Percentiles rank a stretch among this genome's conserved stretches.
Conservation (phyloP, 441 rosid species). For the Rhodomyrtus psidioides region DNA sequence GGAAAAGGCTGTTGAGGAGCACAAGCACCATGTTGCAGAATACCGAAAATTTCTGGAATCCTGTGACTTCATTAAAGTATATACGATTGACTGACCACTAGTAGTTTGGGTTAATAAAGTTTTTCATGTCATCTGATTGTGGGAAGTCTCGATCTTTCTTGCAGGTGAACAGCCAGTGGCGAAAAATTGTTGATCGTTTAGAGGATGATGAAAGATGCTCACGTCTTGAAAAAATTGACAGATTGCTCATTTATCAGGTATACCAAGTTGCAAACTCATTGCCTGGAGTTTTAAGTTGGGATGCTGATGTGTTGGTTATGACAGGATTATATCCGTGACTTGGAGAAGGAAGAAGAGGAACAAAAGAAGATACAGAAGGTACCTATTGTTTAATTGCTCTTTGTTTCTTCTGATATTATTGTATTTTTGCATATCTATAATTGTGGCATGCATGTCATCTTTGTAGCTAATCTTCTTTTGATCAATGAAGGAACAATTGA, state of each 20-base stretch:
- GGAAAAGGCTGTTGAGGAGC: constrained; percentile 86
- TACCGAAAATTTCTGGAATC: constrained; percentile 70
- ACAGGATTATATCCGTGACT: constrained; percentile 85
- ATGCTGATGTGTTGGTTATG: constrained; percentile 16
- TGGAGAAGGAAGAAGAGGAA: constrained; percentile 93
- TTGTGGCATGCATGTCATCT: not conserved
- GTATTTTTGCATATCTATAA: not conserved
- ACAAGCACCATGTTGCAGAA: constrained; percentile 53
- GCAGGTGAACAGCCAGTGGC: constrained; percentile 88
- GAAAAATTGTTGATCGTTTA: constrained; percentile 81
- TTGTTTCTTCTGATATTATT: not conserved
- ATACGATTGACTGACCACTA: not conserved
- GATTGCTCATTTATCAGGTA: constrained; percentile 79
- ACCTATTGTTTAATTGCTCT: constrained; percentile 6
- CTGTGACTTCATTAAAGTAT: constrained; percentile 85
- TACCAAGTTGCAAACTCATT: not conserved
- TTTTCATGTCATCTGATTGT: not conserved
- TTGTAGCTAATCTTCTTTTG: constrained; percentile 7
- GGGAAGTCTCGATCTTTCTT: constrained; percentile 11
- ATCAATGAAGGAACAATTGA: constrained; percentile 64
- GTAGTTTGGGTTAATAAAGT: not conserved
- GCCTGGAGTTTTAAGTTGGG: not conserved
- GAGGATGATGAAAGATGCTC: constrained; percentile 93
- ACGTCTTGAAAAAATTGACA: constrained; percentile 84
- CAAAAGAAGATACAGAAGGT: constrained; percentile 88